Evolutionary conservation across 148 eudicot species (phyloP), one percentile per base, ranked within the genome.

Genomic region (Talinum fruticosum): DNA sequence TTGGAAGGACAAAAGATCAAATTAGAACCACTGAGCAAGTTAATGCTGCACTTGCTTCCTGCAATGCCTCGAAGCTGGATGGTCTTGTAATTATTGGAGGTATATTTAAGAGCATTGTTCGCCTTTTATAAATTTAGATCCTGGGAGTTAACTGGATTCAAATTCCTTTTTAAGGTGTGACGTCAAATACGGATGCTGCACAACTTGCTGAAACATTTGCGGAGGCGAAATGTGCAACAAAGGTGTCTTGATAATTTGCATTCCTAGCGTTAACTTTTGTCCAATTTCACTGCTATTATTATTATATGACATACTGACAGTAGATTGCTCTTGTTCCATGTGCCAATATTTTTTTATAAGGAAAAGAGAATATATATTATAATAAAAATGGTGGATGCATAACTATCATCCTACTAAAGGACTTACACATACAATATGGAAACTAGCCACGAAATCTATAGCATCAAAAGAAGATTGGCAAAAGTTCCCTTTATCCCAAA

Each of bases 141-240:
- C 32, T 8, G 24, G 51, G 4, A 71, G 36, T 36, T 44, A 69
- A 47, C 38, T 21, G 49, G 7, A 6, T 68, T 24, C 79, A 47
- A 28, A 49, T 21, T 33, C 62, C 64, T 77, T 61, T 84, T 62
- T 6, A n/a, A 96, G 97, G 99, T 82, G 97, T 96, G 54, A 96
- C 97, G 79, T 96, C 99, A 75, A 96, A 96, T 83, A 96, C 97
- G 3, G 99, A 96, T 87, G 99, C 99, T 78, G 99, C 99, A 74
- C 97, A 91, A 73, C 97, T 96, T 73, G 97, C 99, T 28, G 97
- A 96, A 82, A 88, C 90, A 72, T 96, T 96, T 87, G 93, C 97
- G 29, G 97, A 89, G 83, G 88, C 89, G 62, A 91, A 93, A 69
- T 96, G 97, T 85, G 69, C 87, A 74, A 93, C 99, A 61, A 96